Evolutionary conservation across 345 rosid genomes (phyloP).

Genomic region (Schrenkiella parvula): DNA sequence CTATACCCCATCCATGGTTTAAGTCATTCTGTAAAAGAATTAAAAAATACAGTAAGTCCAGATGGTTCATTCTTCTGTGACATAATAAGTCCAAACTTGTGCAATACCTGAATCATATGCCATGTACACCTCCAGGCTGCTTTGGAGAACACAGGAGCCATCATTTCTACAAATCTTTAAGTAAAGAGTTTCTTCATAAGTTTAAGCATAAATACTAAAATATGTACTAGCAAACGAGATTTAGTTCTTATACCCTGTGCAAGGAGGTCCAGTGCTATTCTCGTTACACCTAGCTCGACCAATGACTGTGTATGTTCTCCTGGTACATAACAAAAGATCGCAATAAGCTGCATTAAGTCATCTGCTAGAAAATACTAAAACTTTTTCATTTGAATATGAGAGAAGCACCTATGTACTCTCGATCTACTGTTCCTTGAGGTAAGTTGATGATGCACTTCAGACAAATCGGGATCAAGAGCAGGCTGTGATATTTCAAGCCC

Average conservation of each 20-base stretch:
- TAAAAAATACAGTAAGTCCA: too few species aligned
- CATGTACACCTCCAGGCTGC: constrained; percentile 79
- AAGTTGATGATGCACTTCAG: constrained; percentile 60
- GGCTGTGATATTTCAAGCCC: constrained; percentile 90
- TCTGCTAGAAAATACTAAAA: too few species aligned
- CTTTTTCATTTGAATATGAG: too few species aligned
- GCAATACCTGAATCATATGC: constrained; percentile 75
- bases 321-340: constrained; percentile 13
- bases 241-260: constrained; percentile 42
- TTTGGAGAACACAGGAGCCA: constrained; percentile 90
- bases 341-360: neutral
- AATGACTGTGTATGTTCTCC: constrained; percentile 40
- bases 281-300: constrained; percentile 38
- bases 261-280: constrained; percentile 51
- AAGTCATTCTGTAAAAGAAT: constrained; percentile 61
- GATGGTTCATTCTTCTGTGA: neutral
- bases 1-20: constrained; percentile 74
- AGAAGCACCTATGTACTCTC: constrained; percentile 62
- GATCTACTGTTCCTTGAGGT: constrained; percentile 44
- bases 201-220: too few species aligned
- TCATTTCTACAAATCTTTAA: constrained; percentile 77
- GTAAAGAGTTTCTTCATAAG: neutral
- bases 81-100: neutral
- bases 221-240: too few species aligned
- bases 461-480: constrained; percentile 55